phyloP scores from a whole-genome alignment of 768 basidiomycete genomes.

The Auriscalpium orientale region DNA sequence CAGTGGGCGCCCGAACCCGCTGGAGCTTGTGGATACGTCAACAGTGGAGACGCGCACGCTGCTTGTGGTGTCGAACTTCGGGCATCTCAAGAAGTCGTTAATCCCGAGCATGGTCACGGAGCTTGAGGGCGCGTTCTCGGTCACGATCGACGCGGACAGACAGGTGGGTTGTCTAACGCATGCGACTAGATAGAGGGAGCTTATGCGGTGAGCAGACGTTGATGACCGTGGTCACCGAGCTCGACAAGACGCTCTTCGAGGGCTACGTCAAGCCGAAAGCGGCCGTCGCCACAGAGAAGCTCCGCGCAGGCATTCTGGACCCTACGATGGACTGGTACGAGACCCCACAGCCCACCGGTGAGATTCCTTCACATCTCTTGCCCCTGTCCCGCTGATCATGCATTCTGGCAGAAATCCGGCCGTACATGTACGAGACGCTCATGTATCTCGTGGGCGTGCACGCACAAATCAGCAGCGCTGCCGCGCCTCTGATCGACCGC shows the following conservation, averaged over 20 bases:
- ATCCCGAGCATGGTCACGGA: conserved; percentile 78
- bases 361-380: conserved; percentile 13
- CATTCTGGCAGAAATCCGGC: conserved; percentile 66
- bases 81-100: conserved; percentile 57
- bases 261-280: conserved; percentile 81
- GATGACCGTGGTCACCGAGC: conserved; percentile 67
- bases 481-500: conserved; percentile 77
- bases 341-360: conserved; percentile 86
- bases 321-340: conserved; percentile 89
- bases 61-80: conserved; percentile 85
- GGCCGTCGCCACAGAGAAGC: conserved; percentile 52
- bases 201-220: conserved; percentile 42
- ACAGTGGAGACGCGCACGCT: conserved; percentile 74
- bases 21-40: conserved; percentile 53
- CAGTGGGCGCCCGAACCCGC: conserved; percentile 33
- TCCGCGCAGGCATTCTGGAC: conserved; percentile 76
- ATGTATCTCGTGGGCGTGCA: conserved; percentile 89
- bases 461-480: conserved; percentile 77
- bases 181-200: background rate
- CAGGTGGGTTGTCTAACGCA: conserved; percentile 33
- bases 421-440: conserved; percentile 87
- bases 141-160: conserved; percentile 64
- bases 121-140: conserved; percentile 69
- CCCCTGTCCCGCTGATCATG: background rate
- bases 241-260: conserved; percentile 86